These are phyloP conservation scores for Talaromyces sp. DNA, from an alignment of 2,329 filamentous ascomycete genomes.

Conservation along the genomic window DNA sequence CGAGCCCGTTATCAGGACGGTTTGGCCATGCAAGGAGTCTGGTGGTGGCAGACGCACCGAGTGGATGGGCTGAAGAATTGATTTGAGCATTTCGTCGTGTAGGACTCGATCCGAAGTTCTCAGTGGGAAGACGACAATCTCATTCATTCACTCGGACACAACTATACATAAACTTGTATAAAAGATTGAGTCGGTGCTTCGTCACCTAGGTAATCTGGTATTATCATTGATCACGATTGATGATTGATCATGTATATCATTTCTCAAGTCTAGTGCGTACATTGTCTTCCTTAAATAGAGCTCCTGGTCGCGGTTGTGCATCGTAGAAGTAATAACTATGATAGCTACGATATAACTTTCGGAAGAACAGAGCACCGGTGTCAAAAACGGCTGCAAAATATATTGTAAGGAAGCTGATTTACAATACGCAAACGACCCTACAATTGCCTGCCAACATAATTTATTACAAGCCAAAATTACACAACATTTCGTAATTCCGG, in stretches of 20 bases:
- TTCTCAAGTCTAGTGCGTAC: not conserved
- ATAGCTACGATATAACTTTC: not conserved
- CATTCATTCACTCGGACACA: not conserved
- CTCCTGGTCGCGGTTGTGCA: not conserved
- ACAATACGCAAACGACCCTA: no score
- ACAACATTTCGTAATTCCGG: not conserved
- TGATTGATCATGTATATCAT: not conserved
- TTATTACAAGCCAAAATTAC: not conserved
- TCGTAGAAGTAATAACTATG: not conserved
- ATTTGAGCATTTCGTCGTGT: conserved; percentile 5
- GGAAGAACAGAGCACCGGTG: not conserved
- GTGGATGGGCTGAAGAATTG: conserved; percentile 12
- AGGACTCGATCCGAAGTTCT: not conserved
- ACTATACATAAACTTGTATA: not conserved
- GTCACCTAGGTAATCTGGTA: not conserved
- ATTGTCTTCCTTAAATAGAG: not conserved
- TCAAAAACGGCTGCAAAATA: conserved; percentile 1
- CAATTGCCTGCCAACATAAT: not conserved
- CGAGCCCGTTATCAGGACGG: conserved; percentile 17
- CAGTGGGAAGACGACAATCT: not conserved
- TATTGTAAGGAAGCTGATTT: not conserved
- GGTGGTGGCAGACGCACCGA: conserved; percentile 2
- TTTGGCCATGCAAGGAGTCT: conserved; percentile 12
- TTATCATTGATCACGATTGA: not conserved
- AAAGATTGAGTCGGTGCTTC: not conserved